Evolutionary conservation across 495 filamentous ascomycete species (phyloP).

Genomic region (Ascobolus immersus): DNA sequence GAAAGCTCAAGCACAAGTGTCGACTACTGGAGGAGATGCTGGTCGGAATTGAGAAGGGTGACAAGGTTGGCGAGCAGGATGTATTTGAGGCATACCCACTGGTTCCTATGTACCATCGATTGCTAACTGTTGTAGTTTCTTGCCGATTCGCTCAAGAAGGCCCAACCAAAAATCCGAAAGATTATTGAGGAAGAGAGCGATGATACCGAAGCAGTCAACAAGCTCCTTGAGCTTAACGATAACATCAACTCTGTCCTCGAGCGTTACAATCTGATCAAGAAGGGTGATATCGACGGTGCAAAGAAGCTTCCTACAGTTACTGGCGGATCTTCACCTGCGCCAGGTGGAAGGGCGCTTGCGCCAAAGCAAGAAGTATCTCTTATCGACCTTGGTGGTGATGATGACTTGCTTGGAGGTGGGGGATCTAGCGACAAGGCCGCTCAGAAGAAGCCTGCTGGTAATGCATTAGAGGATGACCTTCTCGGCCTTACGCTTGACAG

Average conservation of each 20-base stretch:
- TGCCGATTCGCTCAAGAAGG: slow-evolving; percentile 69
- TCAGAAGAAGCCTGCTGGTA: too few species aligned
- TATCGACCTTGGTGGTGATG: slow-evolving; percentile 68
- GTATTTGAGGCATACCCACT: slow-evolving; percentile 44
- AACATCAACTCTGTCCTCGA: slow-evolving; percentile 94
- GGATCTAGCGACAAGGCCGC: slow-evolving; percentile 16
- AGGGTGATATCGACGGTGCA: slow-evolving; percentile 76
- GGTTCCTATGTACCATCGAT: neutral
- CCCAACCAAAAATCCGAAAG: slow-evolving; percentile 92
- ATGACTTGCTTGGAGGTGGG: slow-evolving; percentile 20
- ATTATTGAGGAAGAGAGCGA: slow-evolving; percentile 99
- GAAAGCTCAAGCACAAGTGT: slow-evolving; percentile 81
- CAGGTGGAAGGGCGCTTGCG: slow-evolving; percentile 2
- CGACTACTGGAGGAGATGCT: slow-evolving; percentile 79
- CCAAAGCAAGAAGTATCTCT: slow-evolving; percentile 65
- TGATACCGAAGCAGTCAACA: slow-evolving; percentile 81
- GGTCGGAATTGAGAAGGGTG: slow-evolving; percentile 55
- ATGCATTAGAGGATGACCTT: slow-evolving; percentile 38
- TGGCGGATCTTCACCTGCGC: too few species aligned
- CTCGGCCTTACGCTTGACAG: slow-evolving; percentile 43
- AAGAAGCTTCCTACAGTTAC: slow-evolving; percentile 15
- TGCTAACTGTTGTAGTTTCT: slow-evolving; percentile 33
- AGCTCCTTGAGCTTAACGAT: slow-evolving; percentile 90
- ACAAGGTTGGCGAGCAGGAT: slow-evolving; percentile 65
- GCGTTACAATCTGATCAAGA: slow-evolving; percentile 78